A percentile compares a stretch with the other conserved stretches of the same genome.
These are phyloP conservation scores for Detonula confervacea DNA, from an alignment of 352 stramenopile genomes.

Conservation along the genomic window DNA sequence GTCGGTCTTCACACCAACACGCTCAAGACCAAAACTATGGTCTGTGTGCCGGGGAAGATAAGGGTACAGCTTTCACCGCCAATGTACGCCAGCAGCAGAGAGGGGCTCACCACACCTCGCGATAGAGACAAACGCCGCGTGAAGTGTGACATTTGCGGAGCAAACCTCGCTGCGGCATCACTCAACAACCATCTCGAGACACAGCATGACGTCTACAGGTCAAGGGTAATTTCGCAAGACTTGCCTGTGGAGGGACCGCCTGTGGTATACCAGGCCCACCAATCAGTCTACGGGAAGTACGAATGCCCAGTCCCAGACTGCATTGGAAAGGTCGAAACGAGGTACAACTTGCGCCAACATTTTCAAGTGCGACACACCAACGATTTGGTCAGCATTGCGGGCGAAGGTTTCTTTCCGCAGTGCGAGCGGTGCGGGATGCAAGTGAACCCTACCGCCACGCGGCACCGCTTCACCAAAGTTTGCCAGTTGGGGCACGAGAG, in stretches of 20 bases:
- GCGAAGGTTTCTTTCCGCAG: not conserved
- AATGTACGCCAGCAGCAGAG: too few species aligned
- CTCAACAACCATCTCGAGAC: too few species aligned
- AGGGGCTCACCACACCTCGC: too few species aligned
- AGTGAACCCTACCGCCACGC: not conserved
- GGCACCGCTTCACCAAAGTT: not conserved
- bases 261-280: too few species aligned
- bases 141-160: too few species aligned
- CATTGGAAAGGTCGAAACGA: not conserved
- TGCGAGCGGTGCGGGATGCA: slow-evolving; percentile 2
- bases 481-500: not conserved
- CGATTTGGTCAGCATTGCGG: not conserved
- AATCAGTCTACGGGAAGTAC: too few species aligned
- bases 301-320: not conserved
- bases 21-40: slow-evolving; percentile 25
- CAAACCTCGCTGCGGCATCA: too few species aligned
- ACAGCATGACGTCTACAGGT: too few species aligned
- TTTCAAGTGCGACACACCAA: not conserved
- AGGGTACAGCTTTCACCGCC: not conserved
- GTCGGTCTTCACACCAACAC: slow-evolving; percentile 16
- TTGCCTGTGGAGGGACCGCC: too few species aligned
- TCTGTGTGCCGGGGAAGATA: slow-evolving; percentile 15
- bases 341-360: not conserved
- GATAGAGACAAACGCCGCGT: too few species aligned
- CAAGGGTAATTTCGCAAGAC: too few species aligned